These are phyloP conservation scores for Colletotrichum karsti DNA, from an alignment of 2,329 filamentous ascomycete genomes.

Conservation along the genomic window DNA sequence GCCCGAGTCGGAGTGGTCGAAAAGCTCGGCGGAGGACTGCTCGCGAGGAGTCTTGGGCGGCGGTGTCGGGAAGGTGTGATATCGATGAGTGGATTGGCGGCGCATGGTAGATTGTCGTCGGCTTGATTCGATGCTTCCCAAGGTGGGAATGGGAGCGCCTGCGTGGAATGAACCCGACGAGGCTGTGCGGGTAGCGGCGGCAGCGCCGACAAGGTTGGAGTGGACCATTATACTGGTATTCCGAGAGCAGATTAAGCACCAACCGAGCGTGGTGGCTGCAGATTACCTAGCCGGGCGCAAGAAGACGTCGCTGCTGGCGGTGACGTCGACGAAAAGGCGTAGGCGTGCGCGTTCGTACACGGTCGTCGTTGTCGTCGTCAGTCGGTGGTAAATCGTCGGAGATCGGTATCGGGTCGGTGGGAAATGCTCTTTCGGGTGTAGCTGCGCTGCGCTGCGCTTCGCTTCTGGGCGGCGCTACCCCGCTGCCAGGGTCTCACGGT, in stretches of 20 bases:
- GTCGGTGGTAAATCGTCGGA: slow-evolving; percentile 23
- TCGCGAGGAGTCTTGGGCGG: slow-evolving; percentile 74
- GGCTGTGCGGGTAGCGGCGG: slow-evolving; percentile 25
- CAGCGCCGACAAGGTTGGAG: slow-evolving; percentile 8
- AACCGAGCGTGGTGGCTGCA: not conserved
- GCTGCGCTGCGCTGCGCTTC: slow-evolving; percentile 14
- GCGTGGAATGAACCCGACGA: slow-evolving; percentile 61
- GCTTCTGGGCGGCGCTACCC: no score
- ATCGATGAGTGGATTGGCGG: slow-evolving; percentile 63
- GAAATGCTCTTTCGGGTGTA: slow-evolving; percentile 24
- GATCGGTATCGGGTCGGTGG: slow-evolving; percentile 22
- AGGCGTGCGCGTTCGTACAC: not conserved
- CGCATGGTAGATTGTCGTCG: slow-evolving; percentile 36
- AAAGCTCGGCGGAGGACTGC: slow-evolving; percentile 44
- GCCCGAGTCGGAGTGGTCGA: slow-evolving; percentile 34
- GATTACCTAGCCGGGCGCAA: not conserved
- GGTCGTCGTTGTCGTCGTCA: no score
- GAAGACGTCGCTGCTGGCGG: not conserved
- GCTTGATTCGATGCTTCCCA: slow-evolving; percentile 34
- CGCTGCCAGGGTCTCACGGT: slow-evolving; percentile 29
- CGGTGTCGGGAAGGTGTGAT: slow-evolving; percentile 83
- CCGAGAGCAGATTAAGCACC: not conserved
- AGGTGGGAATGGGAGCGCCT: slow-evolving; percentile 56
- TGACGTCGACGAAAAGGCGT: slow-evolving; percentile 16
- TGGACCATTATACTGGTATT: slow-evolving; percentile 23